A percentile compares a stretch with the other conserved stretches of the same genome.
Conservation (phyloP, 345 rosid genomes). For the Iberis pinnata region DNA sequence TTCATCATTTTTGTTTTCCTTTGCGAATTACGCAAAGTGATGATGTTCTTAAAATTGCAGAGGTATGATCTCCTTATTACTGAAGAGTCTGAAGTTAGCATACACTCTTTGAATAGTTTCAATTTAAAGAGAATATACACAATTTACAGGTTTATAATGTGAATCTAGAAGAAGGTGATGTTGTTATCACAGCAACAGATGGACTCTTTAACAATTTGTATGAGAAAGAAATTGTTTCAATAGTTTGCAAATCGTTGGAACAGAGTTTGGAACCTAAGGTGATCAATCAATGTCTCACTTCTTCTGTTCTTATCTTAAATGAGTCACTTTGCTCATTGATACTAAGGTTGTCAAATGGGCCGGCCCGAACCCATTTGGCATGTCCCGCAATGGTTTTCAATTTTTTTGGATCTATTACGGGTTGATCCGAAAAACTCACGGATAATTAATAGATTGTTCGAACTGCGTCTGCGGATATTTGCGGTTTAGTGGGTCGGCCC, state of each 20-base stretch:
- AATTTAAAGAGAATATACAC: background rate
- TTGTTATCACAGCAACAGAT: conserved; percentile 51
- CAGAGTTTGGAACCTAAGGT: conserved; percentile 54
- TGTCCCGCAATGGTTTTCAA: no score
- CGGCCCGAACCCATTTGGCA: no score
- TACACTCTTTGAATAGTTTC: conserved; percentile 2
- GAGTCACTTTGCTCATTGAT: background rate
- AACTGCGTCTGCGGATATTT: no score
- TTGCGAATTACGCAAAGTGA: conserved; percentile 44
- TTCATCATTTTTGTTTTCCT: conserved; percentile 63
- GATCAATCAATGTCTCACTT: conserved; percentile 3
- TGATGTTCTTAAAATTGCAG: conserved; percentile 39
- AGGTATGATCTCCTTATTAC: conserved; percentile 46
- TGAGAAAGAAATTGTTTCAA: conserved; percentile 52
- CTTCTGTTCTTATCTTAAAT: background rate
- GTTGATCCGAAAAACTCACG: no score
- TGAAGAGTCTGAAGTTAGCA: no score
- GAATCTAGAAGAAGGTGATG: conserved; percentile 51
- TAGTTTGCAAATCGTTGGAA: conserved; percentile 38
- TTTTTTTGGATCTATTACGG: no score
- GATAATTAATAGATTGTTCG: no score
- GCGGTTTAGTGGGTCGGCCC: no score
- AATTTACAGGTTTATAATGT: conserved; percentile 39
- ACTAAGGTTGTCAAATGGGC: no score
- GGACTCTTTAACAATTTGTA: conserved; percentile 76